Evolutionary conservation across 2,329 filamentous ascomycete species (phyloP).

Genomic region (Calonectria hongkongensis): DNA sequence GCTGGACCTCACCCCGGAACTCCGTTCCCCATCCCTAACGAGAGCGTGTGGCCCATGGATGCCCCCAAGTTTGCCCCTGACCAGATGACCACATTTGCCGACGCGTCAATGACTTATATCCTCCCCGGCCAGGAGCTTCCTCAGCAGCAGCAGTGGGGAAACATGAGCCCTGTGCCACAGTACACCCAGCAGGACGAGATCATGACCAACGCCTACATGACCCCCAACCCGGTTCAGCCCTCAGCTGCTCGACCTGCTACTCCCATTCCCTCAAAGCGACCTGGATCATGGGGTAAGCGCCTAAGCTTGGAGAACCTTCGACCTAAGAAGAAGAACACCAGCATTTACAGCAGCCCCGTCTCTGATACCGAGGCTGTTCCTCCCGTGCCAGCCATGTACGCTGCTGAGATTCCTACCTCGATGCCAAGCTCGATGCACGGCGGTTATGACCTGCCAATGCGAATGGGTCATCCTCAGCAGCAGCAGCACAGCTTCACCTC

Average conservation of each 20-base stretch:
- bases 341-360: slow-evolving; percentile 56
- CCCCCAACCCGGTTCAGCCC: slow-evolving; percentile 47
- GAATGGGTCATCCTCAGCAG: slow-evolving; percentile 50
- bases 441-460: slow-evolving; percentile 56
- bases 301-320: slow-evolving; percentile 62
- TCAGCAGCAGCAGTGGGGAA: slow-evolving; percentile 53
- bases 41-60: slow-evolving; percentile 61
- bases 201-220: slow-evolving; percentile 54
- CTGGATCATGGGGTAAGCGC: slow-evolving; percentile 62
- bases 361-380: slow-evolving; percentile 54
- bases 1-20: slow-evolving; percentile 64
- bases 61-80: slow-evolving; percentile 64
- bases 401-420: slow-evolving; percentile 53
- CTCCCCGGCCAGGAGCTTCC: slow-evolving; percentile 55
- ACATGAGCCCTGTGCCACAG: slow-evolving; percentile 54
- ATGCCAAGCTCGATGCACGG: slow-evolving; percentile 53
- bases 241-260: slow-evolving; percentile 60
- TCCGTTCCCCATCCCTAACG: slow-evolving; percentile 63
- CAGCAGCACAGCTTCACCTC: slow-evolving; percentile 49
- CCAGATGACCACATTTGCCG: slow-evolving; percentile 59
- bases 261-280: slow-evolving; percentile 62
- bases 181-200: slow-evolving; percentile 56
- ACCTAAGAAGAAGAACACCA: slow-evolving; percentile 60
- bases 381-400: slow-evolving; percentile 55
- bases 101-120: slow-evolving; percentile 57